phyloP scores from a whole-genome alignment of 1,139 yeast genomes.

The Sugiyamaella paludigena region DNA sequence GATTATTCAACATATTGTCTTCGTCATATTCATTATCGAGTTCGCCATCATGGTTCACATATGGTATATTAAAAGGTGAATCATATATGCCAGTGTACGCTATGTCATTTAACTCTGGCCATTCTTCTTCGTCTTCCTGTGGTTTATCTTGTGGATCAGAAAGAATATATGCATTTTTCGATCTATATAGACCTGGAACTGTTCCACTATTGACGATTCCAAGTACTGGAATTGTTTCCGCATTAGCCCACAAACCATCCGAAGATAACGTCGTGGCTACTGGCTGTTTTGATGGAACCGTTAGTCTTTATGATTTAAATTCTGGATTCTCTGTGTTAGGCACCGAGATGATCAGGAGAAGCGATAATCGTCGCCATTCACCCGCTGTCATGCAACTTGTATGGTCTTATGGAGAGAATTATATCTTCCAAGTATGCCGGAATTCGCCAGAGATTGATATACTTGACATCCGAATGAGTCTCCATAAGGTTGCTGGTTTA shows the following conservation, averaged over 20 bases:
- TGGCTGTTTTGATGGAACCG: constrained; percentile 25
- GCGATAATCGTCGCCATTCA: constrained; percentile 4
- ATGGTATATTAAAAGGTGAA: constrained; percentile 24
- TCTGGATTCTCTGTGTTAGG: neutral
- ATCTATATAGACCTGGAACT: constrained; percentile 26
- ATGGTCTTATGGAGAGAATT: constrained; percentile 33
- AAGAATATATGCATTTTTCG: constrained; percentile 28
- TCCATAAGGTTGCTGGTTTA: constrained; percentile 24
- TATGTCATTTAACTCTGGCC: constrained; percentile 17
- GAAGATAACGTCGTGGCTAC: constrained; percentile 11
- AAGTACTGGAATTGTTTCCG: constrained; percentile 15
- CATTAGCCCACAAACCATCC: constrained; percentile 6
- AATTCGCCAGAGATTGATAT: constrained; percentile 28
- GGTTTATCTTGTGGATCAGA: constrained; percentile 25
- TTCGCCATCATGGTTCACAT: constrained; percentile 28
- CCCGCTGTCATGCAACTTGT: constrained; percentile 34
- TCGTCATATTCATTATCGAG: constrained; percentile 23
- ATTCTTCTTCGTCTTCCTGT: constrained; percentile 9
- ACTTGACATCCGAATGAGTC: constrained; percentile 35
- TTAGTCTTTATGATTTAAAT: constrained; percentile 17
- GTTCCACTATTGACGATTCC: constrained; percentile 12
- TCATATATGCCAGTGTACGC: constrained; percentile 22
- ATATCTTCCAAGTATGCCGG: constrained; percentile 31
- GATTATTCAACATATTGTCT: constrained; percentile 24
- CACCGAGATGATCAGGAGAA: neutral